Evolutionary conservation across 306 rosid species (phyloP).

Genomic region (Lathyrus tuberosus): DNA sequence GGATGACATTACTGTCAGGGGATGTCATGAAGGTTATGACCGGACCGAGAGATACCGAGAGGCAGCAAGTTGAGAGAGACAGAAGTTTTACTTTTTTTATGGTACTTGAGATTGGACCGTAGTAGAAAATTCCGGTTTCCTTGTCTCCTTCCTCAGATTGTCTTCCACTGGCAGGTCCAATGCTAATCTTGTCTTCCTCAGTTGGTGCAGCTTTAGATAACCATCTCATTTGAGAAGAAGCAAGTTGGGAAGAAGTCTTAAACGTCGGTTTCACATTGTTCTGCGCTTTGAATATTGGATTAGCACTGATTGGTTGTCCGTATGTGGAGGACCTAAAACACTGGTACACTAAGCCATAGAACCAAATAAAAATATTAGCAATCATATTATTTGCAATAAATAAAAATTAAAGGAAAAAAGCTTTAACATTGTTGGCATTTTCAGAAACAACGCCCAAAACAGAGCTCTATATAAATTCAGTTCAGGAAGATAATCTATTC

Average conservation of each 20-base stretch:
- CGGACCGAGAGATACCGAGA: conserved; percentile 86
- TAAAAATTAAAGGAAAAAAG: not conserved
- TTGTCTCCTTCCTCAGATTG: conserved; percentile 57
- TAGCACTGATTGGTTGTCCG: conserved; percentile 35
- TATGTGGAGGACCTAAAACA: conserved; percentile 46
- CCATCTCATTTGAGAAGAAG: conserved; percentile 66
- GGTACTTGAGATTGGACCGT: conserved; percentile 84
- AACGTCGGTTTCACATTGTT: not conserved
- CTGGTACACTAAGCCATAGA: conserved; percentile 57
- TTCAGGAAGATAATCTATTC: conserved; percentile 9
- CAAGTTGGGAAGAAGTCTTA: conserved; percentile 28
- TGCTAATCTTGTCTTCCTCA: conserved; percentile 84
- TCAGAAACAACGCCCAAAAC: conserved; percentile 14
- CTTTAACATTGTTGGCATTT: not conserved
- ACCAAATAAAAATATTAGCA: conserved; percentile 6
- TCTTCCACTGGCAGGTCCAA: conserved; percentile 67
- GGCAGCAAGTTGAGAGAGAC: conserved; percentile 94
- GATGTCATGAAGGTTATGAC: conserved; percentile 95
- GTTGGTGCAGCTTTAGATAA: conserved; percentile 56
- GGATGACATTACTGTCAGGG: conserved; percentile 87
- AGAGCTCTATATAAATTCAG: not conserved
- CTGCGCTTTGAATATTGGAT: conserved; percentile 35
- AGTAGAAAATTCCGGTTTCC: conserved; percentile 61
- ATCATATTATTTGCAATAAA: not conserved
- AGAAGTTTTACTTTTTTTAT: conserved; percentile 89